phyloP scores from a whole-genome alignment of 2,329 filamentous ascomycete species.

The Penicillium sp. region DNA sequence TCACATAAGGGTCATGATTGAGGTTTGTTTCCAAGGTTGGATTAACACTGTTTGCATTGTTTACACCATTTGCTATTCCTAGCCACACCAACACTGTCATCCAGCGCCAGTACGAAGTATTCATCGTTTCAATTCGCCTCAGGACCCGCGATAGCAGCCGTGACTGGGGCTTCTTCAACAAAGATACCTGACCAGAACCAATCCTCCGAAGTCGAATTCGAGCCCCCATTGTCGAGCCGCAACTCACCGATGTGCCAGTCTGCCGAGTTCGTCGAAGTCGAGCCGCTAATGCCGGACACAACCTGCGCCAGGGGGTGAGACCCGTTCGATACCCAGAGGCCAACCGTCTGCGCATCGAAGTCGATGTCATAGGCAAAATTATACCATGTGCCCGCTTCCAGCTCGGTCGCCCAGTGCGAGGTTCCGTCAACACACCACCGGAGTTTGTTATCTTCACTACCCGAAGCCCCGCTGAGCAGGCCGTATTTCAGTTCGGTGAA shows the following conservation, averaged over 20 bases:
- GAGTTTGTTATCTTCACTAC: conserved; percentile 56
- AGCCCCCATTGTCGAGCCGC: conserved; percentile 61
- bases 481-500: conserved; percentile 75
- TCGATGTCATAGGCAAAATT: conserved; percentile 75
- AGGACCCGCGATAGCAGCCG: conserved; percentile 40
- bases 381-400: conserved; percentile 68
- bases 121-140: neutral
- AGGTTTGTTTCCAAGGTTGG: neutral
- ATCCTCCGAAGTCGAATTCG: conserved; percentile 59
- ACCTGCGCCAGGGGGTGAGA: conserved; percentile 58
- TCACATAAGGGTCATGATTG: neutral
- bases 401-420: conserved; percentile 64
- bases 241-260: conserved; percentile 75
- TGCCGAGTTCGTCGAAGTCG: conserved; percentile 65
- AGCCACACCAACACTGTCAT: neutral
- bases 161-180: conserved; percentile 60
- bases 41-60: neutral
- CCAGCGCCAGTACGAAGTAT: neutral
- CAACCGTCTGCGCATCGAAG: conserved; percentile 63
- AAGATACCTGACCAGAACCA: conserved; percentile 74
- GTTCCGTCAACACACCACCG: conserved; percentile 65
- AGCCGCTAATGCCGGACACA: conserved; percentile 61
- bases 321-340: conserved; percentile 71
- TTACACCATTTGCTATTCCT: neutral
- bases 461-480: conserved; percentile 41